Conservation (phyloP, 2,329 filamentous ascomycete species). For the Cytospora schulzeri region DNA sequence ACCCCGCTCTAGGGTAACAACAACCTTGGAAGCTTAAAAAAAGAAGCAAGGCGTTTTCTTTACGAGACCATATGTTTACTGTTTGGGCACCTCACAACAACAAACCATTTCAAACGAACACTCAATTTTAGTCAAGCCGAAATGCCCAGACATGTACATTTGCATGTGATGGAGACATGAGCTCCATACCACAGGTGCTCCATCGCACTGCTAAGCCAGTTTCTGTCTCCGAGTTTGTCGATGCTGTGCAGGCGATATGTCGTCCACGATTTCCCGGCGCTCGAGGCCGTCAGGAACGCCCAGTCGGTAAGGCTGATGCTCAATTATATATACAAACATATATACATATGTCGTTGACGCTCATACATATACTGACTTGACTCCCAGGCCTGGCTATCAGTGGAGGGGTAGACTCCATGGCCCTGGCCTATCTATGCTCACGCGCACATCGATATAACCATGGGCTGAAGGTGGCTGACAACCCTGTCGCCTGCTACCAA, state of each 20-base stretch:
- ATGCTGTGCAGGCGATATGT: constrained; percentile 54
- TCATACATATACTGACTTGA: neutral
- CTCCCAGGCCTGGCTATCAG: constrained; percentile 75
- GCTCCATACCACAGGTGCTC: constrained; percentile 41
- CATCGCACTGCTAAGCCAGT: constrained; percentile 45
- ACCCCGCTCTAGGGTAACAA: no score
- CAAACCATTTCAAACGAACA: neutral
- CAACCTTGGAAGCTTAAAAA: no score
- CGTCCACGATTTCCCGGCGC: constrained; percentile 51
- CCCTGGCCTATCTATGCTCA: constrained; percentile 75
- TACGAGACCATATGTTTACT: no score
- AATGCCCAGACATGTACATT: neutral
- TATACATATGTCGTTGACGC: neutral
- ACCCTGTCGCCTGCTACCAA: constrained; percentile 44
- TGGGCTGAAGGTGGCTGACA: constrained; percentile 47
- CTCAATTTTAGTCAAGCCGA: neutral
- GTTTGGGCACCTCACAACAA: neutral
- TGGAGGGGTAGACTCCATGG: constrained; percentile 98
- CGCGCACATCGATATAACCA: constrained; percentile 42
- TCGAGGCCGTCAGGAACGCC: constrained; percentile 39
- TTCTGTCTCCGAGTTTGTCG: constrained; percentile 43
- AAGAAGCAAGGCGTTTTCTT: no score
- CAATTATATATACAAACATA: no score
- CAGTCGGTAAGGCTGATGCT: constrained; percentile 44
- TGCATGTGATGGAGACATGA: constrained; percentile 43